Conservation (phyloP, 352 stramenopile genomes). For the Pythium periplocum region DNA sequence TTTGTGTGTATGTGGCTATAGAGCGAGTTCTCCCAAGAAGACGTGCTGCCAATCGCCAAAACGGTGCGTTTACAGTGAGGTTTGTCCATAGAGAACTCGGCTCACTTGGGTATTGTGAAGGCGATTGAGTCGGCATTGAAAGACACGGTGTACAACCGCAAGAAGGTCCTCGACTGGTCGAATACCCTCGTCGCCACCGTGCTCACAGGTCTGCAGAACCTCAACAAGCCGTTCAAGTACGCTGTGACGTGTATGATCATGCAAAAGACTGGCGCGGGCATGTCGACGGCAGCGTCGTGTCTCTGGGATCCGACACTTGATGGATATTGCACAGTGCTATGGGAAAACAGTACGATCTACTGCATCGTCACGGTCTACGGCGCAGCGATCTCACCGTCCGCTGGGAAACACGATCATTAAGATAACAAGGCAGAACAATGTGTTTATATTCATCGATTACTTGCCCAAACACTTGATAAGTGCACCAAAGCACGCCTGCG, state of each 20-base stretch:
- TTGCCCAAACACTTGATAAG: slow-evolving; percentile 23
- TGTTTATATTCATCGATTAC: not conserved
- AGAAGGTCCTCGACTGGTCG: slow-evolving; percentile 84
- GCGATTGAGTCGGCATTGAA: slow-evolving; percentile 75
- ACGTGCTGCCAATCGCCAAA: slow-evolving; percentile 72
- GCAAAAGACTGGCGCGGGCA: slow-evolving; percentile 75
- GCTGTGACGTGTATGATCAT: slow-evolving; percentile 83
- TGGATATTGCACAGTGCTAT: slow-evolving; percentile 78
- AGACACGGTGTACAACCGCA: slow-evolving; percentile 81
- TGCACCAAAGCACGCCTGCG: slow-evolving; percentile 38
- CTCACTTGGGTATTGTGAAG: slow-evolving; percentile 10
- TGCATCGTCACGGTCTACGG: slow-evolving; percentile 82
- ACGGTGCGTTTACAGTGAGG: slow-evolving; percentile 21
- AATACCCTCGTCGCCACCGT: slow-evolving; percentile 78
- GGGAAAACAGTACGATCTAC: slow-evolving; percentile 84
- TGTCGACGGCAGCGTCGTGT: slow-evolving; percentile 65
- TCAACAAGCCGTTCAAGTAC: slow-evolving; percentile 87
- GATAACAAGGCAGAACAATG: slow-evolving; percentile 1
- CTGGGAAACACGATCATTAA: slow-evolving; percentile 66
- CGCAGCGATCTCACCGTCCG: slow-evolving; percentile 72
- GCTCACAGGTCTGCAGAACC: slow-evolving; percentile 73
- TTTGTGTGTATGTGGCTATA: slow-evolving; percentile 11
- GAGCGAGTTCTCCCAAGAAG: slow-evolving; percentile 77
- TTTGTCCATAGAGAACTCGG: not conserved
- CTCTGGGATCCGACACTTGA: slow-evolving; percentile 76